These are phyloP conservation scores for Cephalotrichum gorgonifer DNA, from an alignment of 2,329 filamentous ascomycete genomes.

Conservation along the genomic window DNA sequence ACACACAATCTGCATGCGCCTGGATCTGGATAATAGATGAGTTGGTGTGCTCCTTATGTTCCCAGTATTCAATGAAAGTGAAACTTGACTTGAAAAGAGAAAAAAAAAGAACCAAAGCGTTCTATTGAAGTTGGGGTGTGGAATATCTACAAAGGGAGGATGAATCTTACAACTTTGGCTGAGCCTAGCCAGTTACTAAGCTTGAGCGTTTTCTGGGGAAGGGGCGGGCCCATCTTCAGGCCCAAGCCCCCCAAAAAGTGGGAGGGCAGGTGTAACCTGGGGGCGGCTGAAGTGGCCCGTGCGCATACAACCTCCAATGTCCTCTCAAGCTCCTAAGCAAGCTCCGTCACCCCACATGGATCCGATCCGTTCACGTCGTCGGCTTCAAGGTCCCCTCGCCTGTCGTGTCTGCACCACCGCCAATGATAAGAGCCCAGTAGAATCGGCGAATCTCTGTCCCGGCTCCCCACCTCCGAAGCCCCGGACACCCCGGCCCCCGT, in stretches of 20 bases:
- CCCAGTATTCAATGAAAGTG: no score
- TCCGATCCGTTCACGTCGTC: background rate
- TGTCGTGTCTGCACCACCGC: background rate
- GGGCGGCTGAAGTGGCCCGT: background rate
- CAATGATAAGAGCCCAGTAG: background rate
- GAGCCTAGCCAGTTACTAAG: no score
- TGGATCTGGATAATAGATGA: background rate
- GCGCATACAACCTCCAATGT: background rate
- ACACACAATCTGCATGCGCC: background rate
- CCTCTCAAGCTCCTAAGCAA: background rate
- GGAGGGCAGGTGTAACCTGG: background rate
- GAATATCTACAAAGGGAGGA: no score
- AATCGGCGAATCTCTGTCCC: background rate
- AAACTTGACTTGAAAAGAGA: no score
- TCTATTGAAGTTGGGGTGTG: no score
- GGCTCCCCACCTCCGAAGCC: background rate
- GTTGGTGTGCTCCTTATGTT: background rate
- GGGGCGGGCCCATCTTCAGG: background rate
- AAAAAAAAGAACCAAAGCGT: no score
- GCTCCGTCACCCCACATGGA: background rate
- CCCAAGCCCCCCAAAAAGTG: no score
- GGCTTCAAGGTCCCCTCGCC: background rate
- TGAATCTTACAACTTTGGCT: no score
- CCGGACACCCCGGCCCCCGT: no score
- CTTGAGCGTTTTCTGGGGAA: background rate